Evolutionary conservation across 495 filamentous ascomycete species (phyloP), one percentile per base, ranked within the genome.

Genomic region (Aspergillus nanangensis): DNA sequence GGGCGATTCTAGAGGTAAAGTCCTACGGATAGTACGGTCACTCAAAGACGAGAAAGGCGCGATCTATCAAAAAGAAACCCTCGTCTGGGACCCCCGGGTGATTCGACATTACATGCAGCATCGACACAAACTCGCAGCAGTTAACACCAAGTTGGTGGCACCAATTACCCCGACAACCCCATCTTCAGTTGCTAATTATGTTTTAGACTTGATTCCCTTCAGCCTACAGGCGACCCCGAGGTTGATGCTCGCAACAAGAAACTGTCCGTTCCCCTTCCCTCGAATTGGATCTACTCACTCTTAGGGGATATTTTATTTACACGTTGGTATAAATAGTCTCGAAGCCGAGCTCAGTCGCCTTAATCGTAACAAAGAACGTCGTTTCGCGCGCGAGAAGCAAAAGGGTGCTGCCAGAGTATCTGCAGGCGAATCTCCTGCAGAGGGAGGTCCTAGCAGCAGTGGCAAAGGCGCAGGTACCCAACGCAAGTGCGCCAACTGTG

Each of bases 401-500:
- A 95, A 95, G 57, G 81, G 82, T 23, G 65, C 74, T 15, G 62
- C 71, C 45, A 64, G 61, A 25, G 53, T 56, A 9, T 53, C 53
- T 7, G 66, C 71, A 31, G 67, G 60, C 34, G 70, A 72, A 11
- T 65, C 60, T 4, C 60, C 66, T 17, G 58, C 62, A 7, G 69
- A 71, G n/a, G 73, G 67, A 17, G 68, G 62, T 38, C 66, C 62
- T 22, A 71, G 61, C 24, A 72, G 69, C 36, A 66, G 70, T 23
- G 62, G 65, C 25, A 79, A 77, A 45, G 72, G 81, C 1, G 72
- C 66, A 17, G 78, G 78, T 51, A 99, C 93, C 2, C 88, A 87
- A 21, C 79, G 94, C 50, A 97, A 96, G 64, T 99, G 93, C 59
- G 92, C 94, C 20, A 97, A 95, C 64, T 99, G 93, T 56, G 92